These are phyloP conservation scores for Alternaria infectoria DNA, from an alignment of 2,329 filamentous ascomycete genomes.

Conservation along the genomic window DNA sequence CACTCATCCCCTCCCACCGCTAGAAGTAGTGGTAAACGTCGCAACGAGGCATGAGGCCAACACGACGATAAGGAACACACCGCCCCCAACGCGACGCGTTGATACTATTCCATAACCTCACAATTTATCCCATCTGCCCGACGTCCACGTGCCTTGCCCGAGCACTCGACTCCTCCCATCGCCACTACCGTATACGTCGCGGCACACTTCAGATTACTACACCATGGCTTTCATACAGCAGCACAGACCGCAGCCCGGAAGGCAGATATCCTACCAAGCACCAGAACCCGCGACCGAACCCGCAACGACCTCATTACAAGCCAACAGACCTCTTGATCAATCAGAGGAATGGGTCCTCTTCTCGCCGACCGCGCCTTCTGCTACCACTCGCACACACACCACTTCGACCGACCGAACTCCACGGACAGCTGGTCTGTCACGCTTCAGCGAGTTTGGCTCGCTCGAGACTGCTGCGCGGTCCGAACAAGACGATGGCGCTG, in stretches of 20 bases:
- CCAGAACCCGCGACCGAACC: conserved; percentile 32
- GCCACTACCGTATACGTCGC: conserved; percentile 16
- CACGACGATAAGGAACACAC: conserved; percentile 16
- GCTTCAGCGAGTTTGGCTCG: conserved; percentile 80
- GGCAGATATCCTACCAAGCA: conserved; percentile 43
- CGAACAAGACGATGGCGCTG: conserved; percentile 47
- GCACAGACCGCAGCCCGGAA: conserved; percentile 43
- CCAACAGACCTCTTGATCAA: conserved; percentile 64
- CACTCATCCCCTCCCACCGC: conserved; percentile 26
- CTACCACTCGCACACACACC: conserved; percentile 72
- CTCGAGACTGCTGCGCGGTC: conserved; percentile 72
- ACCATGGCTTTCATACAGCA: conserved; percentile 50
- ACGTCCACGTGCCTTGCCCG: conserved; percentile 24
- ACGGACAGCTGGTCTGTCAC: conserved; percentile 73
- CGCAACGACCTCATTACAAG: conserved; percentile 44
- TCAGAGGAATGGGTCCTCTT: conserved; percentile 97
- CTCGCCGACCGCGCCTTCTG: conserved; percentile 66
- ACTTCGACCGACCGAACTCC: conserved; percentile 68
- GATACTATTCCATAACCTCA: not conserved
- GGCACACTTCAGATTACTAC: conserved; percentile 8
- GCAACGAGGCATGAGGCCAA: conserved; percentile 28
- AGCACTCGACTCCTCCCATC: conserved; percentile 17
- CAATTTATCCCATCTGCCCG: conserved; percentile 12
- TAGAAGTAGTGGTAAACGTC: conserved; percentile 13
- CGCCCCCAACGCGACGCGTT: conserved; percentile 13